Conservation (phyloP, 352 stramenopile species). For the Phytophthora megakarya region DNA sequence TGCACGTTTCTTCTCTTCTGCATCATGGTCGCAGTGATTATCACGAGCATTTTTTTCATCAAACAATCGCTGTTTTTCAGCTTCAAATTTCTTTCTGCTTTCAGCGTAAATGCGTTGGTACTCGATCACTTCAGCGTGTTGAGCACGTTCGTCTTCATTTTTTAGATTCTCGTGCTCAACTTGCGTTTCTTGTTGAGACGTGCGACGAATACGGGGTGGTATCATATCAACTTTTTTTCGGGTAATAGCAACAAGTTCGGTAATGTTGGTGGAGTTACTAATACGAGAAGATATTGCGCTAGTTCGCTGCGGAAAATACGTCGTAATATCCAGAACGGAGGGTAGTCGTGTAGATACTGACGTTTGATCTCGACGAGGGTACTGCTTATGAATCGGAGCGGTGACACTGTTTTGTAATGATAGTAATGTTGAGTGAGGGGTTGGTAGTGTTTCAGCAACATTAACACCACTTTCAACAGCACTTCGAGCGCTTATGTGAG, state of each 20-base stretch:
- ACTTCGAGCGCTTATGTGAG: not conserved
- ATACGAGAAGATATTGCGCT: not conserved
- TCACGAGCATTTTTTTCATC: conserved; percentile 19
- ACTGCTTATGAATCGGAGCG: not conserved
- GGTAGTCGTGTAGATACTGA: conserved; percentile 20
- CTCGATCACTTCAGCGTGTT: conserved; percentile 23
- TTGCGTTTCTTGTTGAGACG: conserved; percentile 12
- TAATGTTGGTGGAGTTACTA: not conserved
- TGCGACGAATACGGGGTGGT: conserved; percentile 15
- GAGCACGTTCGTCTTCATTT: conserved; percentile 18
- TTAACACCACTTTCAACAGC: not conserved
- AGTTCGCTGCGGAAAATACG: conserved; percentile 23
- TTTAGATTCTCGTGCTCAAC: conserved; percentile 6
- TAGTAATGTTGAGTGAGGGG: not conserved
- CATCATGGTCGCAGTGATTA: conserved; percentile 19
- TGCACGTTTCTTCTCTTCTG: conserved; percentile 17
- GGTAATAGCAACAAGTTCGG: conserved; percentile 16
- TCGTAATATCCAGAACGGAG: conserved; percentile 27
- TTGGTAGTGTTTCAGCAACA: not conserved
- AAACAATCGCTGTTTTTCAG: conserved; percentile 18
- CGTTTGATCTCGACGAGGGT: not conserved
- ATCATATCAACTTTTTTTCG: conserved; percentile 32
- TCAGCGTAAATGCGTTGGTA: conserved; percentile 26
- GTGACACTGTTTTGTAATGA: not conserved
- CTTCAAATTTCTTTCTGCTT: conserved; percentile 22